Conservation (phyloP, 1,284 basidiomycete genomes). For the Ustilago esculenta region DNA sequence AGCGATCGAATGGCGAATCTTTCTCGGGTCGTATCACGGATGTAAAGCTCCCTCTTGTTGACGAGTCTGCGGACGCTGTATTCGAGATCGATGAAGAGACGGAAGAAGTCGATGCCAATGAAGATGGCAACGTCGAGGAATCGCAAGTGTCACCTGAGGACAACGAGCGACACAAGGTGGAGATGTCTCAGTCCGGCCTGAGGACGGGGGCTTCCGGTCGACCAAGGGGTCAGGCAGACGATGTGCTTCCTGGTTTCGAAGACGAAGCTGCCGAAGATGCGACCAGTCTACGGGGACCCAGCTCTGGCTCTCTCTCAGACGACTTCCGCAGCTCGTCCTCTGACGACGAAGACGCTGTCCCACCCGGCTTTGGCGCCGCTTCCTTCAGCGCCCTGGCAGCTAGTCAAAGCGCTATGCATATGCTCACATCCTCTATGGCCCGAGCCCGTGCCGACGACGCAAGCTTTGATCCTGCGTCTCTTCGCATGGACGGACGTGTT, state of each 20-base stretch:
- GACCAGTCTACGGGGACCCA: conserved; percentile 3
- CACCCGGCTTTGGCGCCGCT: conserved; percentile 48
- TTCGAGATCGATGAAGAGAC: conserved; percentile 60
- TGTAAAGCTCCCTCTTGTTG: conserved; percentile 13
- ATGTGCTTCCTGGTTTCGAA: conserved; percentile 27
- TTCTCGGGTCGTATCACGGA: not conserved
- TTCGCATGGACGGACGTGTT: conserved; percentile 52
- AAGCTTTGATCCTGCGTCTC: conserved; percentile 56
- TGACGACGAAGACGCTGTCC: conserved; percentile 40
- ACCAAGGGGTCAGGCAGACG: conserved; percentile 32
- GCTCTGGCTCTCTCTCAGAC: conserved; percentile 31
- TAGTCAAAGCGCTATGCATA: conserved; percentile 43
- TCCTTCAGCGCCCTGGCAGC: conserved; percentile 53
- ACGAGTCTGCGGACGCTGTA: conserved; percentile 48
- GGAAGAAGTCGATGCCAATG: conserved; percentile 23
- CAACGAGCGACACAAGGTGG: conserved; percentile 24
- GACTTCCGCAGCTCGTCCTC: conserved; percentile 37
- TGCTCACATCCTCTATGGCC: conserved; percentile 34
- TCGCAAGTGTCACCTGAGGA: conserved; percentile 18
- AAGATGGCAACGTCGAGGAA: conserved; percentile 11
- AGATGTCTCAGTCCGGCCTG: conserved; percentile 34
- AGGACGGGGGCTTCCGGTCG: conserved; percentile 37
- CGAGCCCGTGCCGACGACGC: conserved; percentile 35
- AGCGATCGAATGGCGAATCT: not conserved
- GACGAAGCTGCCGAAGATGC: conserved; percentile 7